Conservation (phyloP, 495 filamentous ascomycete species). For the Amniculicola lignicola region DNA sequence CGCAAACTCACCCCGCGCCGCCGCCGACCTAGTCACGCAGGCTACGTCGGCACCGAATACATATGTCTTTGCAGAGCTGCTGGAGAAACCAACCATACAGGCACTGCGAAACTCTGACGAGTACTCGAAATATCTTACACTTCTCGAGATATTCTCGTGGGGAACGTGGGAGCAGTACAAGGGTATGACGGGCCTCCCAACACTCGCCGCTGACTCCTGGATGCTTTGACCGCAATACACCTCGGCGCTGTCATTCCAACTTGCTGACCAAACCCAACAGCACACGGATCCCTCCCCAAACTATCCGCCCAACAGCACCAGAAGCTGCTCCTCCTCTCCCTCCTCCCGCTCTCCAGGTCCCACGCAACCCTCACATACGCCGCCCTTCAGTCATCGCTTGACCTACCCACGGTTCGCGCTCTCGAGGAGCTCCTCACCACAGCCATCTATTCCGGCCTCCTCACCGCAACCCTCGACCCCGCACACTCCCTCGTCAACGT, state of each 20-base stretch:
- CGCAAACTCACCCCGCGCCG: slow-evolving; percentile 75
- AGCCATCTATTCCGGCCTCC: slow-evolving; percentile 79
- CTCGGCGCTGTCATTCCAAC: no score
- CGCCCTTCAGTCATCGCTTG: slow-evolving; percentile 62
- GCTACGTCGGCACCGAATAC: slow-evolving; percentile 85
- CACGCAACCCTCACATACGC: slow-evolving; percentile 65
- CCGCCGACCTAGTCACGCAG: slow-evolving; percentile 80
- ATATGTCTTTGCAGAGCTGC: slow-evolving; percentile 91
- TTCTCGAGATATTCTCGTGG: slow-evolving; percentile 90
- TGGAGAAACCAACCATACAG: slow-evolving; percentile 78
- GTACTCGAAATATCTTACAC: slow-evolving; percentile 57
- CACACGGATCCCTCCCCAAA: slow-evolving; percentile 59
- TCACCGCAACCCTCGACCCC: slow-evolving; percentile 80
- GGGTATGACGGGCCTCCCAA: no score
- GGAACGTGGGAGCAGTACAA: slow-evolving; percentile 82
- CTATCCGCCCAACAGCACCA: slow-evolving; percentile 69
- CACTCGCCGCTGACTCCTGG: no score
- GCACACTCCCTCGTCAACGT: slow-evolving; percentile 67
- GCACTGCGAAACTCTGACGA: slow-evolving; percentile 58
- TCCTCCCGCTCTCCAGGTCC: slow-evolving; percentile 69
- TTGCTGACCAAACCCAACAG: slow-evolving; percentile 36
- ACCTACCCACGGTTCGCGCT: slow-evolving; percentile 61
- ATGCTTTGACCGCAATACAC: no score
- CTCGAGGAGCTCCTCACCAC: slow-evolving; percentile 89
- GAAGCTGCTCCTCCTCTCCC: slow-evolving; percentile 88